phyloP scores from a whole-genome alignment of 1,284 basidiomycete genomes.

The Meira miltonrushii region DNA sequence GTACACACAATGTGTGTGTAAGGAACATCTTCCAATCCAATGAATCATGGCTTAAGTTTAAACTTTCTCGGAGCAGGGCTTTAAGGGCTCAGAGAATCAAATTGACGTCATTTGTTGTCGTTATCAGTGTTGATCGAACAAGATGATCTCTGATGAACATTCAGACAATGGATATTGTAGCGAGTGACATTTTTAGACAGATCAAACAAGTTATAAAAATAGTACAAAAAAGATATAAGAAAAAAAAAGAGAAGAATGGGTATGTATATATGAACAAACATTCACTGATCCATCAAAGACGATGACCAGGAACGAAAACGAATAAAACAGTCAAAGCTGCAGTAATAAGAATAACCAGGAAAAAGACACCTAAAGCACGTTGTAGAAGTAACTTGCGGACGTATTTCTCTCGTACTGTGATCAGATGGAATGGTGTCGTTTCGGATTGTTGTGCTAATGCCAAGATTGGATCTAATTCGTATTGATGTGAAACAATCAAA shows the following conservation, averaged over 20 bases:
- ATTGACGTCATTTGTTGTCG: too few relatives aligned
- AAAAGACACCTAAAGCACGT: conserved; percentile 72
- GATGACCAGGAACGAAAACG: conserved; percentile 75
- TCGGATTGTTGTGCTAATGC: conserved; percentile 54
- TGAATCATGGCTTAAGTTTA: too few relatives aligned
- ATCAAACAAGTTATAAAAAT: too few relatives aligned
- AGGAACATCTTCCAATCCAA: too few relatives aligned
- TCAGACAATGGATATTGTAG: too few relatives aligned
- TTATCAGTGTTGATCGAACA: too few relatives aligned
- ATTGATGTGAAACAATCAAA: conserved; percentile 86
- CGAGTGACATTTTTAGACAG: too few relatives aligned
- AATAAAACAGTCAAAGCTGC: conserved; percentile 77
- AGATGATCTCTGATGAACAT: too few relatives aligned
- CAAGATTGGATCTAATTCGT: conserved; percentile 84
- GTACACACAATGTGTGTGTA: too few relatives aligned
- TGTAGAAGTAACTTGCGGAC: conserved; percentile 81
- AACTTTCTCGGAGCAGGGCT: too few relatives aligned
- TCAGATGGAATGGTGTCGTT: conserved; percentile 75
- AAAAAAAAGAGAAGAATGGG: background rate
- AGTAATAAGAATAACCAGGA: conserved; percentile 65
- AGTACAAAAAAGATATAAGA: background rate
- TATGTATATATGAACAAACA: background rate
- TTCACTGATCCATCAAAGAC: conserved; percentile 1
- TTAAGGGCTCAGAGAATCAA: too few relatives aligned
- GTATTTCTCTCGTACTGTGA: conserved; percentile 82